Conservation (phyloP, 768 basidiomycete genomes). For the Pleurotus platypus region DNA sequence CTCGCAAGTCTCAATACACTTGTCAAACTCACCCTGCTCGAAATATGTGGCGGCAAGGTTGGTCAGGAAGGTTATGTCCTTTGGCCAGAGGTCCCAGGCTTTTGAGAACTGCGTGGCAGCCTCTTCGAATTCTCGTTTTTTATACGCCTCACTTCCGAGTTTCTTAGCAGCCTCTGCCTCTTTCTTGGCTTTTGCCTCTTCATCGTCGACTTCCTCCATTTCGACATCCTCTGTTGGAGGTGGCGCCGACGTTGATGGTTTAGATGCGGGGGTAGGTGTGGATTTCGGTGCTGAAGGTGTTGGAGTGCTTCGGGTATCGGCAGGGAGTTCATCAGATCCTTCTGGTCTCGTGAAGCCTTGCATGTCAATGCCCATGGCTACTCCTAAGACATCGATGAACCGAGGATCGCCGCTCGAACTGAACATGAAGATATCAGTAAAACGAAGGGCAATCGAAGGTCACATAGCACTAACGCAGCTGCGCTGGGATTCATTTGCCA, state of each 20-base stretch:
- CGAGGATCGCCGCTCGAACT: constrained; percentile 55
- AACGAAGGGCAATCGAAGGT: too few species aligned
- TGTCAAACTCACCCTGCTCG: constrained; percentile 90
- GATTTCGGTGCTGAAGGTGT: constrained; percentile 33
- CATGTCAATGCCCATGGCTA: constrained; percentile 90
- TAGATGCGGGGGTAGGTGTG: constrained; percentile 29
- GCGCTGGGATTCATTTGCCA: constrained; percentile 68
- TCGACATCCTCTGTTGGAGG: constrained; percentile 55
- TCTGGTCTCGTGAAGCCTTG: constrained; percentile 78
- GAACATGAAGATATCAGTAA: too few species aligned
- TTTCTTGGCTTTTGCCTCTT: constrained; percentile 71
- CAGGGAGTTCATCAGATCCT: constrained; percentile 77
- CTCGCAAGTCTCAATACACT: constrained; percentile 86
- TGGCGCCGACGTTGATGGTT: constrained; percentile 9
- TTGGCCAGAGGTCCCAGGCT: constrained; percentile 92
- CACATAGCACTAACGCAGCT: constrained; percentile 45
- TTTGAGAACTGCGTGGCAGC: constrained; percentile 75
- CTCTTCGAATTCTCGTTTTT: constrained; percentile 75
- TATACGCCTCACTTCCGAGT: constrained; percentile 78
- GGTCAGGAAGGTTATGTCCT: constrained; percentile 91
- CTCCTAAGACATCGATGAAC: constrained; percentile 93
- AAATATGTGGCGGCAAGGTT: constrained; percentile 92
- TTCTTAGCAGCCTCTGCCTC: constrained; percentile 80
- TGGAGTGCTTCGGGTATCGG: constrained; percentile 26
- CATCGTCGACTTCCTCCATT: constrained; percentile 63